Evolutionary conservation across 371 early-diverging fungal species (phyloP).

Genomic region (Amoeboaphelidium protococcarum): DNA sequence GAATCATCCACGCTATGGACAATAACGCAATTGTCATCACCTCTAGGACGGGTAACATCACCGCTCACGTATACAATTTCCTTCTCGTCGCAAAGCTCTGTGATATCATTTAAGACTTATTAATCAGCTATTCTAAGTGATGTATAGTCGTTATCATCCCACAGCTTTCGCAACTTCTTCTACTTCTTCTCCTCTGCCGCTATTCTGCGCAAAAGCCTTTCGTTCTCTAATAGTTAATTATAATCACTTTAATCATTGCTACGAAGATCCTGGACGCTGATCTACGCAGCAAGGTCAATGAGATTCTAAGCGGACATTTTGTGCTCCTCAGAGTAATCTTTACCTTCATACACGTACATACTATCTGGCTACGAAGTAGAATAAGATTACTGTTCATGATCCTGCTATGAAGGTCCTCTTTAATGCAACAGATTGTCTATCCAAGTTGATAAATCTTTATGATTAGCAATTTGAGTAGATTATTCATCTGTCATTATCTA

Average conservation of each 20-base stretch:
- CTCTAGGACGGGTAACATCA: no score
- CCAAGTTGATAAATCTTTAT: not conserved
- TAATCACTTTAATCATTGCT: not conserved
- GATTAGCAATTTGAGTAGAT: not conserved
- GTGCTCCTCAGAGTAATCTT: not conserved
- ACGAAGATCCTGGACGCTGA: not conserved
- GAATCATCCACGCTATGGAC: no score
- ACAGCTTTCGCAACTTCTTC: not conserved
- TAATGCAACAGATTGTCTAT: not conserved
- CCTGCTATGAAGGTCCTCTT: no score
- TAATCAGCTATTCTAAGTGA: not conserved
- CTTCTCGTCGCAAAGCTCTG: no score
- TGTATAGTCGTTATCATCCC: not conserved
- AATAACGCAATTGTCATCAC: no score
- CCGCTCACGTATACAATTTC: no score
- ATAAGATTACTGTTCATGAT: no score
- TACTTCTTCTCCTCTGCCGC: not conserved
- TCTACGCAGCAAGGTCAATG: not conserved
- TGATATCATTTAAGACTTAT: no score
- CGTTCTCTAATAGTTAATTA: not conserved
- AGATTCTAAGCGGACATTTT: not conserved
- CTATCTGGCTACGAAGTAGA: no score
- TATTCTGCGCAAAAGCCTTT: not conserved
- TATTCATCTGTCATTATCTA: slow-evolving; percentile 62
- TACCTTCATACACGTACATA: not conserved